A percentile compares a stretch with the other conserved stretches of the same genome.
phyloP scores from a whole-genome alignment of 2,329 filamentous ascomycete species.

The Daldinia eschscholtzii region DNA sequence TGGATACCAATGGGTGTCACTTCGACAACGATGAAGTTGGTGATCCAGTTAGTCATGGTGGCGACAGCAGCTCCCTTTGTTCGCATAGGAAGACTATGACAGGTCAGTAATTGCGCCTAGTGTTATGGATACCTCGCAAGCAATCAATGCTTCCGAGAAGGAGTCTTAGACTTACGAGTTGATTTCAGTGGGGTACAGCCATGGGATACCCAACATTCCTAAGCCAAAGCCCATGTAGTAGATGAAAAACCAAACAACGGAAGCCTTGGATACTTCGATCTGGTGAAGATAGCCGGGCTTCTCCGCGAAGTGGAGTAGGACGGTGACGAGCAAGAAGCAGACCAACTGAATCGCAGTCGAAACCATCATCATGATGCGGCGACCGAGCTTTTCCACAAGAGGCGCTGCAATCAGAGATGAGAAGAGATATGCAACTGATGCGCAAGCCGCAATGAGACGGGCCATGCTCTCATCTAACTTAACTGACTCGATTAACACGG shows the following conservation, averaged over 20 bases:
- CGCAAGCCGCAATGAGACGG: slow-evolving; percentile 65
- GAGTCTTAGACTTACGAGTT: slow-evolving; percentile 49
- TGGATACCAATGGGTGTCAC: slow-evolving; percentile 52
- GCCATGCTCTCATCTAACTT: slow-evolving; percentile 62
- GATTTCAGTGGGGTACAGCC: slow-evolving; percentile 59
- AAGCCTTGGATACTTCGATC: slow-evolving; percentile 47
- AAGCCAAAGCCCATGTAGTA: slow-evolving; percentile 52
- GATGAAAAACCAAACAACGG: slow-evolving; percentile 52
- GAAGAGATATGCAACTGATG: slow-evolving; percentile 47
- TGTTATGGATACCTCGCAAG: not conserved
- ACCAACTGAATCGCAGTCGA: slow-evolving; percentile 48
- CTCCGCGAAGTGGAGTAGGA: slow-evolving; percentile 46
- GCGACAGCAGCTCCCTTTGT: slow-evolving; percentile 56
- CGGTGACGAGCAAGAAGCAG: slow-evolving; percentile 50
- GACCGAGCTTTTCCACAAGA: slow-evolving; percentile 50
- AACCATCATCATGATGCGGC: slow-evolving; percentile 51
- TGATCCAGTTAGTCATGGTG: slow-evolving; percentile 55
- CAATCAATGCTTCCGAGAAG: not conserved
- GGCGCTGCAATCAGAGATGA: slow-evolving; percentile 47
- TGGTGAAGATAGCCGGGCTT: slow-evolving; percentile 40
- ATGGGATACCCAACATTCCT: slow-evolving; percentile 55
- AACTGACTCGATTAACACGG: slow-evolving; percentile 65
- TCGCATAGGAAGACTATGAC: slow-evolving; percentile 53
- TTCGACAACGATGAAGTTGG: slow-evolving; percentile 53
- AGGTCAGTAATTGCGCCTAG: slow-evolving; percentile 9